phyloP scores from a whole-genome alignment of 2,329 filamentous ascomycete species.

The Nigrospora oryzae region DNA sequence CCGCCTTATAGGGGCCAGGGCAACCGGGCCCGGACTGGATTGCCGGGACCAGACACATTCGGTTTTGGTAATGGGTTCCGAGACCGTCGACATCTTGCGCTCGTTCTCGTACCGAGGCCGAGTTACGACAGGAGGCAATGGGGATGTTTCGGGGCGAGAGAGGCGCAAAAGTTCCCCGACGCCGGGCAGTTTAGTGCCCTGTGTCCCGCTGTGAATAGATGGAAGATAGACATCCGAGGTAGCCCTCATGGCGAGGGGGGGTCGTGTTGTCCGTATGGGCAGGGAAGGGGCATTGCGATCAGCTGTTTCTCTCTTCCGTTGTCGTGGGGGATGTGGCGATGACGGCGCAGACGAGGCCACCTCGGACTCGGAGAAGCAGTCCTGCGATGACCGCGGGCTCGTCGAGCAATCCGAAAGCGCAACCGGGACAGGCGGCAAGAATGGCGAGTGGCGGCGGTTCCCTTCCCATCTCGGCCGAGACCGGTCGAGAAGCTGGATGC shows the following conservation, averaged over 20 bases:
- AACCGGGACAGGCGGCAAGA: background rate
- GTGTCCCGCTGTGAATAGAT: too few relatives aligned
- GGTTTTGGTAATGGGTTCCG: background rate
- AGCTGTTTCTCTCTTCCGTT: background rate
- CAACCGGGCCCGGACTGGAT: background rate
- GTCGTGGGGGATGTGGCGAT: slow-evolving; percentile 9
- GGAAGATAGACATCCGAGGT: too few relatives aligned
- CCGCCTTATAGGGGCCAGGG: background rate
- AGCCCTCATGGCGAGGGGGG: too few relatives aligned
- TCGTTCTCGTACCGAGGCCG: background rate
- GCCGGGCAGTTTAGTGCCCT: too few relatives aligned
- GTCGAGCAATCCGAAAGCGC: slow-evolving; percentile 7
- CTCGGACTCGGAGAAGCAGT: slow-evolving; percentile 6
- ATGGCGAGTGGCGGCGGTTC: background rate
- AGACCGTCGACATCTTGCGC: background rate
- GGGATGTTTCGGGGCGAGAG: too few relatives aligned
- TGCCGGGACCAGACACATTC: background rate
- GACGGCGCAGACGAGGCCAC: slow-evolving; percentile 8
- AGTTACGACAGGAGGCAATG: too few relatives aligned
- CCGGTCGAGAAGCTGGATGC: too few relatives aligned
- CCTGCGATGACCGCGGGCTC: slow-evolving; percentile 9
- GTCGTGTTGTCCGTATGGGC: too few relatives aligned
- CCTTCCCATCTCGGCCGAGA: too few relatives aligned
- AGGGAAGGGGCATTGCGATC: too few relatives aligned
- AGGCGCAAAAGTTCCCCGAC: too few relatives aligned